Conservation (phyloP, 768 basidiomycete genomes). For the Xerocomus spinulosus region DNA sequence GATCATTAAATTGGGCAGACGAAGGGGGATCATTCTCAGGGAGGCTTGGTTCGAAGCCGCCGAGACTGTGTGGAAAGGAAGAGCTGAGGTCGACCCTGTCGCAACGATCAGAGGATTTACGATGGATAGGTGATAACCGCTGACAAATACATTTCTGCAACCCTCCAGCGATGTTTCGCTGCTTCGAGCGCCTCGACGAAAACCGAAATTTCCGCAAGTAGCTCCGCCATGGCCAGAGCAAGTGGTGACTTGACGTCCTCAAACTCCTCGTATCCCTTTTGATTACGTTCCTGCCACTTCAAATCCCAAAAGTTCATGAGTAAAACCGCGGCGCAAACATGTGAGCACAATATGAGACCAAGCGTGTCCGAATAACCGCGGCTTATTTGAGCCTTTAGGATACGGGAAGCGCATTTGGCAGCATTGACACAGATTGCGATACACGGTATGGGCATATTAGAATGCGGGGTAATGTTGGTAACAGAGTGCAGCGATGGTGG, state of each 20-base stretch:
- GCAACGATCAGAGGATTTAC: slow-evolving; percentile 33
- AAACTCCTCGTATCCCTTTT: slow-evolving; percentile 17
- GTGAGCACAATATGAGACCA: slow-evolving; percentile 41
- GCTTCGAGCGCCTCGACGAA: slow-evolving; percentile 28
- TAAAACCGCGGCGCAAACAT: slow-evolving; percentile 49
- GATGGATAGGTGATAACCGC: slow-evolving; percentile 10
- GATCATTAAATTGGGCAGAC: slow-evolving; percentile 7
- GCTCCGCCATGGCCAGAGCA: slow-evolving; percentile 26
- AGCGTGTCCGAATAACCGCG: slow-evolving; percentile 44
- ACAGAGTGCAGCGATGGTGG: slow-evolving; percentile 34
- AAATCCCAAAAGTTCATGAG: slow-evolving; percentile 57
- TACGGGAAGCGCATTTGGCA: slow-evolving; percentile 54
- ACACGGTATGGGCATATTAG: slow-evolving; percentile 43
- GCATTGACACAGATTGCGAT: slow-evolving; percentile 57
- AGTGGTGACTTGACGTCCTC: slow-evolving; percentile 32
- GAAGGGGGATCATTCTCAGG: slow-evolving; percentile 9
- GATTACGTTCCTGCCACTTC: slow-evolving; percentile 41
- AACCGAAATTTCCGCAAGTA: slow-evolving; percentile 27
- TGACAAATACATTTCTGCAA: slow-evolving; percentile 35
- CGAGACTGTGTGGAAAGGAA: slow-evolving; percentile 27
- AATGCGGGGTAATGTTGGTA: slow-evolving; percentile 20
- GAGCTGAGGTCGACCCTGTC: slow-evolving; percentile 24
- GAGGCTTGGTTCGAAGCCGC: slow-evolving; percentile 17
- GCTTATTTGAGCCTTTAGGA: slow-evolving; percentile 49
- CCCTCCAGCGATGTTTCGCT: slow-evolving; percentile 29